Evolutionary conservation across 2,329 filamentous ascomycete species (phyloP).

Genomic region (Trichoderma sp.): DNA sequence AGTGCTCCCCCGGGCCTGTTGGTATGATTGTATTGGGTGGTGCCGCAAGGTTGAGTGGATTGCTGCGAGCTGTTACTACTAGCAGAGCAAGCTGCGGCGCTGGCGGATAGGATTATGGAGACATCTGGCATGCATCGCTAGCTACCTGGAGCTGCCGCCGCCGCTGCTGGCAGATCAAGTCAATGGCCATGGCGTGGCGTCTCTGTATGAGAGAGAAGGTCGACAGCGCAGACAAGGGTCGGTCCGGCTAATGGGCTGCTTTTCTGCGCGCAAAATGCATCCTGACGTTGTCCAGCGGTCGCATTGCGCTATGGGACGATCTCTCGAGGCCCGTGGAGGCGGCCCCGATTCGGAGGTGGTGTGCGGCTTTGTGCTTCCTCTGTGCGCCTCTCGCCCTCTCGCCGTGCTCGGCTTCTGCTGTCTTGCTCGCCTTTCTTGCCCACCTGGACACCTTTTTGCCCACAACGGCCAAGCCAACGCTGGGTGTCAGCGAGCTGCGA

Average conservation of each 20-base stretch:
- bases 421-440: no score
- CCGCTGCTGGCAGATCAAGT: conserved; percentile 7
- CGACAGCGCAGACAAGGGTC: conserved; percentile 5
- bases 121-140: conserved; percentile 19
- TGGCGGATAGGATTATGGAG: conserved; percentile 18
- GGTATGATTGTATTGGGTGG: conserved; percentile 18
- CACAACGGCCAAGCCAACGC: background rate
- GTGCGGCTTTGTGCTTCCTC: conserved; percentile 1
- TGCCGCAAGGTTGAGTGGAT: conserved; percentile 17
- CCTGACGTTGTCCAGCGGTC: conserved; percentile 10
- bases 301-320: conserved; percentile 18
- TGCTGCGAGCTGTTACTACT: conserved; percentile 15
- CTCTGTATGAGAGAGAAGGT: background rate
- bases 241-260: conserved; percentile 6
- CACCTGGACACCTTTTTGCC: background rate
- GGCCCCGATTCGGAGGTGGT: conserved; percentile 15
- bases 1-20: conserved; percentile 18
- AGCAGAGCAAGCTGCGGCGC: conserved; percentile 15
- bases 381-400: background rate
- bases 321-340: background rate
- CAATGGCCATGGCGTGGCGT: conserved; percentile 6
- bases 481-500: conserved; percentile 1
- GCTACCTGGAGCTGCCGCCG: conserved; percentile 14
- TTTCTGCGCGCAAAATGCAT: conserved; percentile 4
- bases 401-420: background rate